These are phyloP conservation scores for Inga laurina DNA, from an alignment of 306 rosid genomes.

Conservation along the genomic window DNA sequence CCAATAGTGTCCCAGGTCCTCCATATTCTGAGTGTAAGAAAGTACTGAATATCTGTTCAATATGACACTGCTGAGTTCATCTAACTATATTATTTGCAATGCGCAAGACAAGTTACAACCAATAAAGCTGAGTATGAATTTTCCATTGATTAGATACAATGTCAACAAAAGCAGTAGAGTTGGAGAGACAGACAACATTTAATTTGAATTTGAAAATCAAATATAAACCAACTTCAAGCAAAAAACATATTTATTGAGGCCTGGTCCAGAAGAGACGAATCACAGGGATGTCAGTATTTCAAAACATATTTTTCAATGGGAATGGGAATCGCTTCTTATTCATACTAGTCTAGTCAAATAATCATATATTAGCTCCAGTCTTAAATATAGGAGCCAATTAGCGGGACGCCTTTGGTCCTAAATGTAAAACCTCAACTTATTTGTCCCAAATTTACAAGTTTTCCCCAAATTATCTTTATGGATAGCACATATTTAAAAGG, in stretches of 20 bases:
- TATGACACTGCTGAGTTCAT: constrained; percentile 7
- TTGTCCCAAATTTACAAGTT: too few species aligned
- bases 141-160: not conserved
- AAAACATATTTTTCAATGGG: not conserved
- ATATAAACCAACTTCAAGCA: not conserved
- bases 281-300: not conserved
- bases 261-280: not conserved
- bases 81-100: too few species aligned
- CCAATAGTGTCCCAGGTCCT: constrained; percentile 91
- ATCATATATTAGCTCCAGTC: not conserved
- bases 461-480: too few species aligned
- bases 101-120: not conserved
- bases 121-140: too few species aligned
- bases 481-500: too few species aligned
- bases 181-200: not conserved
- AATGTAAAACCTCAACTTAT: too few species aligned
- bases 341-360: not conserved
- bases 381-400: too few species aligned
- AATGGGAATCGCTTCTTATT: not conserved
- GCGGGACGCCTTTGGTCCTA: too few species aligned
- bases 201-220: not conserved
- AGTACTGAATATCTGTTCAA: constrained; percentile 67
- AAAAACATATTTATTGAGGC: not conserved
- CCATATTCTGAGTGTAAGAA: constrained; percentile 90
- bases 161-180: not conserved